Evolutionary conservation across 768 basidiomycete species (phyloP).

Genomic region (Panaeolus cyanescens): DNA sequence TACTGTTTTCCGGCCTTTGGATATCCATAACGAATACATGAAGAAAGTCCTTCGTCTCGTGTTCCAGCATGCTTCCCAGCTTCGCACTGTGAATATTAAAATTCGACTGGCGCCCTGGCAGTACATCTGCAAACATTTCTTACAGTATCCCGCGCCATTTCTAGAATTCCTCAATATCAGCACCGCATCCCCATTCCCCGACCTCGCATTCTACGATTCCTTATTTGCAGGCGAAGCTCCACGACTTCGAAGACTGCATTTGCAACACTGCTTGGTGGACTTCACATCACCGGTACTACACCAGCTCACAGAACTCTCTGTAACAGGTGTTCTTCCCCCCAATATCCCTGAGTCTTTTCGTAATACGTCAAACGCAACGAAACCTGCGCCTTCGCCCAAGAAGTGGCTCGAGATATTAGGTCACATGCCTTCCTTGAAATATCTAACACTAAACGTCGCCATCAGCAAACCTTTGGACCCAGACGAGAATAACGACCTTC

Average conservation of each 20-base stretch:
- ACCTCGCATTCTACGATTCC: slow-evolving; percentile 19
- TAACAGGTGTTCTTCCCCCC: slow-evolving; percentile 17
- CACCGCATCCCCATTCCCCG: slow-evolving; percentile 22
- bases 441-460: slow-evolving; percentile 22
- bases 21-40: slow-evolving; percentile 14
- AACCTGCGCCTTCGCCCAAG: slow-evolving; percentile 19
- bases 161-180: slow-evolving; percentile 24
- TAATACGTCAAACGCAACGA: slow-evolving; percentile 15
- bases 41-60: slow-evolving; percentile 16
- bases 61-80: slow-evolving; percentile 15
- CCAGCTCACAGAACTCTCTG: slow-evolving; percentile 24
- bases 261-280: slow-evolving; percentile 24
- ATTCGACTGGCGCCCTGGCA: slow-evolving; percentile 22
- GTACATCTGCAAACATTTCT: slow-evolving; percentile 21
- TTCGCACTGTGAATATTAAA: slow-evolving; percentile 21
- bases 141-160: slow-evolving; percentile 20
- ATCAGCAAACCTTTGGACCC: slow-evolving; percentile 11
- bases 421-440: slow-evolving; percentile 20
- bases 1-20: slow-evolving; percentile 14
- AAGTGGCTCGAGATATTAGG: slow-evolving; percentile 22
- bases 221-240: slow-evolving; percentile 23
- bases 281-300: slow-evolving; percentile 20
- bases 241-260: slow-evolving; percentile 16
- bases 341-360: slow-evolving; percentile 10
- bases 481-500: slow-evolving; percentile 2